These are phyloP conservation scores for Boechera retrofracta DNA, from an alignment of 345 rosid genomes.

Conservation along the genomic window DNA sequence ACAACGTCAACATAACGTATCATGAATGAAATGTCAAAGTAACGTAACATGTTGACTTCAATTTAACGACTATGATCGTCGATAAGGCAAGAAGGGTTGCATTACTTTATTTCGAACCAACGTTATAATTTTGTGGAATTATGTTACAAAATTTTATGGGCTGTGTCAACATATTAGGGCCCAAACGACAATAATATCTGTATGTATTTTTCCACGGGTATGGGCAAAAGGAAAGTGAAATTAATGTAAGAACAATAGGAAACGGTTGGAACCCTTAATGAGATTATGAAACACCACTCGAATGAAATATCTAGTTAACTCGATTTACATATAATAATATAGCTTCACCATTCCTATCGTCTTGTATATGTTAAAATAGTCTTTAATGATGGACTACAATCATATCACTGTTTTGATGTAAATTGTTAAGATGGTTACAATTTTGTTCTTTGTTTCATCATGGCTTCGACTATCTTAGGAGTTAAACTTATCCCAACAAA, in stretches of 20 bases:
- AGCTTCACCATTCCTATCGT: too few species aligned
- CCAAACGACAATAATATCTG: neutral
- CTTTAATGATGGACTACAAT: too few species aligned
- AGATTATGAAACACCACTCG: neutral
- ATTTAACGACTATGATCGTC: neutral
- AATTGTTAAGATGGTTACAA: neutral
- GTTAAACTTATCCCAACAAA: too few species aligned
- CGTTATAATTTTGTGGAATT: slow-evolving; percentile 5
- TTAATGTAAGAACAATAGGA: neutral
- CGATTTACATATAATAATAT: too few species aligned
- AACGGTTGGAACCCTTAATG: neutral
- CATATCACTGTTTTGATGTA: neutral
- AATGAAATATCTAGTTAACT: too few species aligned
- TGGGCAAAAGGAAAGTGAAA: neutral
- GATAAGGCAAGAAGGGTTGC: neutral
- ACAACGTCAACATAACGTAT: neutral
- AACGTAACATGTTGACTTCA: neutral
- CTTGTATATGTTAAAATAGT: too few species aligned
- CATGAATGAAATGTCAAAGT: too few species aligned
- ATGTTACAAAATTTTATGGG: neutral
- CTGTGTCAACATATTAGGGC: neutral
- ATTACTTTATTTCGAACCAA: neutral
- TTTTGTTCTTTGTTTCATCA: too few species aligned
- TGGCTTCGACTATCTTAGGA: too few species aligned
- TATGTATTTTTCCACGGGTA: neutral